Conservation (phyloP, 2,329 filamentous ascomycete genomes). For the Penicillium nordicum region DNA sequence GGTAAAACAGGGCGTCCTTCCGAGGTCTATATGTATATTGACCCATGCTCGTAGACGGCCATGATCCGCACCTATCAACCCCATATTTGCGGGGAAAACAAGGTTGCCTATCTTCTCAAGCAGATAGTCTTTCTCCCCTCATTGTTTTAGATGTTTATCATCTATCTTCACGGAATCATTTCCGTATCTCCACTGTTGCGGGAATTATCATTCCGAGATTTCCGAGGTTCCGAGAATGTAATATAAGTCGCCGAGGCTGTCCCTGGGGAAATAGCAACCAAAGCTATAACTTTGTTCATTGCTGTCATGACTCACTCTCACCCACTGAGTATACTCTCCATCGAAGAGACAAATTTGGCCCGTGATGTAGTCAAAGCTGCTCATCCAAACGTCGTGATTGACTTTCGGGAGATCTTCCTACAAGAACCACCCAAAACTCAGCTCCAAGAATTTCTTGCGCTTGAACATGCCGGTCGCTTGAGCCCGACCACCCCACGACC, state of each 20-base stretch:
- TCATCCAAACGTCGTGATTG: constrained; percentile 32
- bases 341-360: constrained; percentile 34
- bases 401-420: constrained; percentile 52
- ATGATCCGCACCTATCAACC: neutral
- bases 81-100: neutral
- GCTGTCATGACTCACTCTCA: constrained; percentile 30
- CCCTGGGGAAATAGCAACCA: neutral
- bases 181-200: neutral
- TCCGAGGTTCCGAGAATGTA: constrained; percentile 2
- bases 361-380: constrained; percentile 31
- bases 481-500: constrained; percentile 44
- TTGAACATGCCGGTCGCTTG: constrained; percentile 47
- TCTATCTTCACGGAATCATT: neutral
- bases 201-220: neutral
- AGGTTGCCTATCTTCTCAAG: neutral
- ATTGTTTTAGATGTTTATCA: neutral
- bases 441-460: constrained; percentile 48
- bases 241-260: neutral
- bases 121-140: neutral
- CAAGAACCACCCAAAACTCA: constrained; percentile 50
- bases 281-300: neutral
- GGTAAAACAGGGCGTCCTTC: neutral
- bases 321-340: constrained; percentile 35
- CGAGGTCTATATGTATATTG: neutral
- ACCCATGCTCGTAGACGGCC: neutral